phyloP scores from a whole-genome alignment of 2,329 filamentous ascomycete species.

The Calonectria naviculata region DNA sequence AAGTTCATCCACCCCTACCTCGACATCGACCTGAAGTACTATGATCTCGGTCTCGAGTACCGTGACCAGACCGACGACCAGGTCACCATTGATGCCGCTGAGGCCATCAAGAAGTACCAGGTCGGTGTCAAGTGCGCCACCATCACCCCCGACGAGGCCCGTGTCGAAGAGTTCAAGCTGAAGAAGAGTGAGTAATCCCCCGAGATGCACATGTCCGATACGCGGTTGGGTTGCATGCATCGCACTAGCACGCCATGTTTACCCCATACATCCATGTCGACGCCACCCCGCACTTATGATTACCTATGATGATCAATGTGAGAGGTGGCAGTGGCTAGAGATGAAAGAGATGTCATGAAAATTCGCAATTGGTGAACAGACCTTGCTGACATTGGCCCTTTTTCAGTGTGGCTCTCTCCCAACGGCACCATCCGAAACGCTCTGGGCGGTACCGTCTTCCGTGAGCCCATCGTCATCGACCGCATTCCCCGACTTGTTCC shows the following conservation, averaged over 20 bases:
- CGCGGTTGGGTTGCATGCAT: slow-evolving; percentile 29
- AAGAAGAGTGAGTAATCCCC: slow-evolving; percentile 83
- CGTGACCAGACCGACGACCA: slow-evolving; percentile 96
- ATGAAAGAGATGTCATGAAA: slow-evolving; percentile 20
- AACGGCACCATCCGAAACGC: slow-evolving; percentile 88
- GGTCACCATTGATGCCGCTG: slow-evolving; percentile 93
- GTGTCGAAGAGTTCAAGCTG: slow-evolving; percentile 97
- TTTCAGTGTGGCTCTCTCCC: slow-evolving; percentile 95
- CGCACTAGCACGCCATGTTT: slow-evolving; percentile 21
- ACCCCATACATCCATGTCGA: neutral
- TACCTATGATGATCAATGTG: neutral
- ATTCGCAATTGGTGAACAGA: slow-evolving; percentile 17
- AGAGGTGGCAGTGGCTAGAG: neutral
- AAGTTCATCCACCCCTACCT: slow-evolving; percentile 98
- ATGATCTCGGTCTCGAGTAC: slow-evolving; percentile 92
- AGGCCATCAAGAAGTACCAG: slow-evolving; percentile 99
- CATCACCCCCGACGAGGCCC: slow-evolving; percentile 96
- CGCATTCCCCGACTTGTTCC: slow-evolving; percentile 92
- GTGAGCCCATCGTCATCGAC: slow-evolving; percentile 97
- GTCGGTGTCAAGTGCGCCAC: slow-evolving; percentile 99
- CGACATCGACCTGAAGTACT: slow-evolving; percentile 98
- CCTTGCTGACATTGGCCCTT: slow-evolving; percentile 30
- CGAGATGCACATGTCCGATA: slow-evolving; percentile 1
- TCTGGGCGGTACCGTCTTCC: slow-evolving; percentile 95
- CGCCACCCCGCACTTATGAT: slow-evolving; percentile 36